Evolutionary conservation across 305 asterid species (phyloP).

Genomic region (Stenogyne calaminthoides): DNA sequence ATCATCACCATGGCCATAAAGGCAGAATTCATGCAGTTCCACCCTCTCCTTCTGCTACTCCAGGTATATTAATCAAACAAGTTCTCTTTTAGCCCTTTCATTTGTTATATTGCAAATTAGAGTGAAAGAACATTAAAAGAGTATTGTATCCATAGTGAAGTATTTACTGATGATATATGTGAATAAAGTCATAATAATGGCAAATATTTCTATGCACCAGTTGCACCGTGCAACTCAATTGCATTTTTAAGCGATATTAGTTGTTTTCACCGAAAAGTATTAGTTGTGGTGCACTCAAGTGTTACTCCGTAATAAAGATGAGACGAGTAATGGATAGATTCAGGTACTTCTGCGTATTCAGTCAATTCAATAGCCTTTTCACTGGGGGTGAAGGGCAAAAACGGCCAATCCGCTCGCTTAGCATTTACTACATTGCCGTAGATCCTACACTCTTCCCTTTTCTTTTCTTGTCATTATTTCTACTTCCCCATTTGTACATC

Average conservation of each 20-base stretch:
- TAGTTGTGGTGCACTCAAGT: too few relatives aligned
- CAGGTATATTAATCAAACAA: constrained; percentile 48
- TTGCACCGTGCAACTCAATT: too few relatives aligned
- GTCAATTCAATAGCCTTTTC: neutral
- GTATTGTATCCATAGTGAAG: neutral
- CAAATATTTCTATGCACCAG: too few relatives aligned
- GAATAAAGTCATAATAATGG: neutral
- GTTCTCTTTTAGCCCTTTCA: neutral
- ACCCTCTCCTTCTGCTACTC: constrained; percentile 68
- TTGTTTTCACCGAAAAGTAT: too few relatives aligned
- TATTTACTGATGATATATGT: neutral
- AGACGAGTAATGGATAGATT: neutral
- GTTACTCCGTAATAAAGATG: neutral
- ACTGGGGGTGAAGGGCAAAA: neutral
- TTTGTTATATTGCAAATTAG: neutral
- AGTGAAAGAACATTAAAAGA: neutral
- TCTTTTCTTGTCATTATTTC: neutral
- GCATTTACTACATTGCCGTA: neutral
- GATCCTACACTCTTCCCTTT: neutral
- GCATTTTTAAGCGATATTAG: too few relatives aligned
- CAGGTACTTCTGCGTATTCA: neutral
- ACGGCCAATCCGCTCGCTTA: neutral
- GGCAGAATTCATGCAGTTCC: constrained; percentile 51
- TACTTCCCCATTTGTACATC: neutral
- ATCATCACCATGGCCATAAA: constrained; percentile 48